Conservation (phyloP, 768 basidiomycete species). For the Amanita brunnescens region DNA sequence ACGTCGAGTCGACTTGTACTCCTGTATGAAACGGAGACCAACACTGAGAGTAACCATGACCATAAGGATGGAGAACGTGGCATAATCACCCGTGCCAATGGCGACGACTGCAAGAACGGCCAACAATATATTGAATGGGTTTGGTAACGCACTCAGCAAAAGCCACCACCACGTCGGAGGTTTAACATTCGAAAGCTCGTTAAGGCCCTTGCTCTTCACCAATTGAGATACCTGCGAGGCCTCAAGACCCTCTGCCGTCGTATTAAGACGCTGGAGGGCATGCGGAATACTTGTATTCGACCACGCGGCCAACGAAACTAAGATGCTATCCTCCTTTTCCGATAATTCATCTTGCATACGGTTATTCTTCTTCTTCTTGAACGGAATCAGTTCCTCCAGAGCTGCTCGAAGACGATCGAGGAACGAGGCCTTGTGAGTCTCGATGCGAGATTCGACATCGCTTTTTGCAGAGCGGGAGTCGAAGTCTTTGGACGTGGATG, state of each 20-base stretch:
- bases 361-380: not conserved
- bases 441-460: not conserved
- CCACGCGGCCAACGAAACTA: not conserved
- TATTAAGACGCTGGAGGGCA: not conserved
- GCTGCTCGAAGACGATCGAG: not conserved
- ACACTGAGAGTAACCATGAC: slow-evolving; percentile 27
- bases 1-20: slow-evolving; percentile 24
- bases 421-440: not conserved
- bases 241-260: not conserved
- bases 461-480: not conserved
- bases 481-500: not conserved
- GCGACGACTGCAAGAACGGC: slow-evolving; percentile 22
- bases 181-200: slow-evolving; percentile 22
- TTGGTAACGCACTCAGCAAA: slow-evolving; percentile 24
- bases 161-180: slow-evolving; percentile 19
- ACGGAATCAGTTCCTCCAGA: not conserved
- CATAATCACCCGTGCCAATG: slow-evolving; percentile 22
- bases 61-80: slow-evolving; percentile 26
- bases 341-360: not conserved
- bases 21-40: slow-evolving; percentile 22
- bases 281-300: not conserved
- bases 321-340: not conserved
- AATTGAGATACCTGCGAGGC: not conserved
- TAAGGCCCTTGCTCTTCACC: slow-evolving; percentile 18
- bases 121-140: slow-evolving; percentile 26